Evolutionary conservation across 495 filamentous ascomycete species (phyloP), one percentile per base, ranked within the genome.

Genomic region (Viridothelium virens): DNA sequence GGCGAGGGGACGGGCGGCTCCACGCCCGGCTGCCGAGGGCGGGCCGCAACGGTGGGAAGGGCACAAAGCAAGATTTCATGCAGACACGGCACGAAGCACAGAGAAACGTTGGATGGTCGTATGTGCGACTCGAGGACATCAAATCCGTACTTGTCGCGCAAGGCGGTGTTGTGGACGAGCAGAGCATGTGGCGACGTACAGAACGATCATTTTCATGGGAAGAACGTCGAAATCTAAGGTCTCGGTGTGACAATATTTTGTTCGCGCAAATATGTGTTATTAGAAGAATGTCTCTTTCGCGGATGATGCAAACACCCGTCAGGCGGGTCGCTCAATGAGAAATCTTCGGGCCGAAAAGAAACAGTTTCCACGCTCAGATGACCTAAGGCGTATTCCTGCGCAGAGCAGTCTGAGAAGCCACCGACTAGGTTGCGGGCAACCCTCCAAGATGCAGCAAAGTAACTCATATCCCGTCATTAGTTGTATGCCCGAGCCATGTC

Each of bases 381-480:
- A 36, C 53, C 0, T 36, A 59, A 5, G 14, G 41, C 25, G 53
- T 59, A 59, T 33, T 5, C 63, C 63, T 31, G 63, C 63, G 53
- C 37, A n/a, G 65, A 61, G 31, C 2, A 56, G 62, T 63, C 61
- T 66, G 61, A 65, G 41, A 64, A 64, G 14, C 34, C 47, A 33
- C 61, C 14, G 6, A 14, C 33, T 48, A 33, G 53, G 25, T 59
- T 7, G 53, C 18, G 48, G 12, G 18, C 16, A 18, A 25, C 18
- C 48, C 12, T 53, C 48, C 11, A 9, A 53, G 53, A 59, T 59
- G 53, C 53, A 59, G 53, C 31, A 11, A 59, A 59, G 53, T 59
- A 9, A 59, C 53, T 59, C 53, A 59, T 59, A 31, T 59, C 18
- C 53, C 53, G 31, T 59, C 53, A 59, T 59, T 36, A 59, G 36